These are phyloP conservation scores for Globisporangium nunn DNA, from an alignment of 352 stramenopile species.

Conservation along the genomic window DNA sequence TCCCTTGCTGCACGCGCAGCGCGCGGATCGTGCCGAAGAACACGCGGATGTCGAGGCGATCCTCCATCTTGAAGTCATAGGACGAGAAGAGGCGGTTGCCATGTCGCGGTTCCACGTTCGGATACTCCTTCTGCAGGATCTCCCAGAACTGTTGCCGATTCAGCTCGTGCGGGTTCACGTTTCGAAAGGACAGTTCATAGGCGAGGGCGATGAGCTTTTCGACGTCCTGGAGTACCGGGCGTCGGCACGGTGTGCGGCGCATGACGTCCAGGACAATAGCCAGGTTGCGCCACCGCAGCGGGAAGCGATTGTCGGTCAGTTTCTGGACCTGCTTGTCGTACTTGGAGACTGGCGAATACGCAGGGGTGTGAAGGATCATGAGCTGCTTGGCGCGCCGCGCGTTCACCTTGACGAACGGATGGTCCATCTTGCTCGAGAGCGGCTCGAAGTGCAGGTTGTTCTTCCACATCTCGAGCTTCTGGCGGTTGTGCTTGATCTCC, in stretches of 20 bases:
- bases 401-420: constrained; percentile 32
- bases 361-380: constrained; percentile 44
- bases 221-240: constrained; percentile 57
- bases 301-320: constrained; percentile 27
- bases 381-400: constrained; percentile 25
- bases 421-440: constrained; percentile 34
- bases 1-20: constrained; percentile 51
- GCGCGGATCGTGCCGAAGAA: constrained; percentile 42
- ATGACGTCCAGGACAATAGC: constrained; percentile 41
- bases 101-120: constrained; percentile 27
- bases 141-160: constrained; percentile 43
- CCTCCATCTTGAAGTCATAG: constrained; percentile 41
- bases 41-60: constrained; percentile 44
- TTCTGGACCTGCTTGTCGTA: constrained; percentile 28
- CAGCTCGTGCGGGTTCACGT: constrained; percentile 22
- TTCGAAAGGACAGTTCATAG: constrained; percentile 42
- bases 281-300: constrained; percentile 42
- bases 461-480: constrained; percentile 34
- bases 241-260: constrained; percentile 43
- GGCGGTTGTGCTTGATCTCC: constrained; percentile 27
- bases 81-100: constrained; percentile 58
- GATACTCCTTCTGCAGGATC: constrained; percentile 42
- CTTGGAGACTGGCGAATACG: constrained; percentile 31
- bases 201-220: constrained; percentile 49
- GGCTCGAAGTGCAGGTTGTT: constrained; percentile 35